Conservation (phyloP, 305 asterid genomes). For the Nicotiana rustica region DNA sequence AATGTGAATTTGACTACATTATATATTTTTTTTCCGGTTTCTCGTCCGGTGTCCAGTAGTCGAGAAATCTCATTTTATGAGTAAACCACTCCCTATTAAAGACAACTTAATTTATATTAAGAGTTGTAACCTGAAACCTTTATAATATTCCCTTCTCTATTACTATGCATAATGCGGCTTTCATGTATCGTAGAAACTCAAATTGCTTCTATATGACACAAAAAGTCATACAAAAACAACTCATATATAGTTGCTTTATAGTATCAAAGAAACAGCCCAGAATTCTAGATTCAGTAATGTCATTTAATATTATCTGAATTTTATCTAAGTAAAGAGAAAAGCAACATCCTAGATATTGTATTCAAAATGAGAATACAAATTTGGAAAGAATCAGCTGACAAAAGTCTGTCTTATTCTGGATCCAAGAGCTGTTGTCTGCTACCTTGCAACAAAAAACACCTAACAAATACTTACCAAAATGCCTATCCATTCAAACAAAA, state of each 20-base stretch:
- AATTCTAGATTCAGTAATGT: slow-evolving; percentile 4
- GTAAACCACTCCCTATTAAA: too few species aligned
- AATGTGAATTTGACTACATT: too few species aligned
- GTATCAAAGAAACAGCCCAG: slow-evolving; percentile 7
- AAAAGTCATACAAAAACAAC: neutral
- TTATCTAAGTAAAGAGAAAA: neutral
- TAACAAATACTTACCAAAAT: neutral
- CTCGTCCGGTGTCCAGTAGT: too few species aligned
- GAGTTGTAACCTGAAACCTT: too few species aligned
- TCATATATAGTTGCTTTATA: slow-evolving; percentile 19
- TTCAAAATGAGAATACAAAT: slow-evolving; percentile 8
- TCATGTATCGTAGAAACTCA: neutral
- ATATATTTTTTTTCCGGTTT: too few species aligned
- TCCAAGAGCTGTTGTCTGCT: slow-evolving; percentile 28
- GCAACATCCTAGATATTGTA: neutral
- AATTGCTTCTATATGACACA: neutral
- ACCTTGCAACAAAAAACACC: slow-evolving; percentile 10
- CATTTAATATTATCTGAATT: neutral
- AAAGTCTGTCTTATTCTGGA: neutral
- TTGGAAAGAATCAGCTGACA: slow-evolving; percentile 16
- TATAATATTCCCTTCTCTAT: too few species aligned
- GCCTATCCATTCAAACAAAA: neutral
- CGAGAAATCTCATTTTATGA: too few species aligned
- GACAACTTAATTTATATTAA: too few species aligned
- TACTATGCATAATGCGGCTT: too few species aligned